Conservation (phyloP, 176 grass and related monocot species). For the Ananas comosus region DNA sequence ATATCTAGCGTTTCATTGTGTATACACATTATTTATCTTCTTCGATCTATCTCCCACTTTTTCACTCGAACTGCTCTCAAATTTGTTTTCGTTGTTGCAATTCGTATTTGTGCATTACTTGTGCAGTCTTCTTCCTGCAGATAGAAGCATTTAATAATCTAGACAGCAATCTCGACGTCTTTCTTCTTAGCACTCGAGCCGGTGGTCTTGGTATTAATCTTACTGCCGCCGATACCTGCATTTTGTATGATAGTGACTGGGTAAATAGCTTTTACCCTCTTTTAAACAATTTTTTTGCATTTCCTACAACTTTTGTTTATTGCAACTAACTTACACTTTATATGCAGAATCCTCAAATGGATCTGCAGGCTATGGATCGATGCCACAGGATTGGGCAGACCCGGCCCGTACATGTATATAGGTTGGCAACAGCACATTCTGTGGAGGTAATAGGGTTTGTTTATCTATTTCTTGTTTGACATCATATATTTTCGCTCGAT, state of each 20-base stretch:
- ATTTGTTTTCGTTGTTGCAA: neutral
- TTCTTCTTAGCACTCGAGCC: constrained; percentile 85
- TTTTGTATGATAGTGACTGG: neutral
- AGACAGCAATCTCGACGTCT: constrained; percentile 53
- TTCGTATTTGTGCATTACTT: neutral
- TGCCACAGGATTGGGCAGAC: constrained; percentile 97
- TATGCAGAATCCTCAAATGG: constrained; percentile 90
- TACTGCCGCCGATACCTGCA: constrained; percentile 35
- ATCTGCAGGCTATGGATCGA: constrained; percentile 97
- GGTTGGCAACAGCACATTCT: constrained; percentile 81
- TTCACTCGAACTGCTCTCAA: neutral
- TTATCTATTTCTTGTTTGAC: neutral
- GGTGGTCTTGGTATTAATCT: constrained; percentile 8
- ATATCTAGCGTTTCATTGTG: neutral
- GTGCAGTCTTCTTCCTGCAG: constrained; percentile 22
- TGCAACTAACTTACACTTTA: constrained; percentile 19
- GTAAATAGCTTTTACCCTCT: neutral
- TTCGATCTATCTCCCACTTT: neutral
- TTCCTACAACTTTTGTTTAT: neutral
- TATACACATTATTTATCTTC: neutral
- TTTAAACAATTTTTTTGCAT: neutral
- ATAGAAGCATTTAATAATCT: constrained; percentile 86
- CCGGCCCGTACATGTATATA: constrained; percentile 78
- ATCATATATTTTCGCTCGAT: neutral
- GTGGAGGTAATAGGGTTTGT: constrained; percentile 44